phyloP scores from a whole-genome alignment of 2,329 filamentous ascomycete genomes.

The Pyrenophora seminiperda region DNA sequence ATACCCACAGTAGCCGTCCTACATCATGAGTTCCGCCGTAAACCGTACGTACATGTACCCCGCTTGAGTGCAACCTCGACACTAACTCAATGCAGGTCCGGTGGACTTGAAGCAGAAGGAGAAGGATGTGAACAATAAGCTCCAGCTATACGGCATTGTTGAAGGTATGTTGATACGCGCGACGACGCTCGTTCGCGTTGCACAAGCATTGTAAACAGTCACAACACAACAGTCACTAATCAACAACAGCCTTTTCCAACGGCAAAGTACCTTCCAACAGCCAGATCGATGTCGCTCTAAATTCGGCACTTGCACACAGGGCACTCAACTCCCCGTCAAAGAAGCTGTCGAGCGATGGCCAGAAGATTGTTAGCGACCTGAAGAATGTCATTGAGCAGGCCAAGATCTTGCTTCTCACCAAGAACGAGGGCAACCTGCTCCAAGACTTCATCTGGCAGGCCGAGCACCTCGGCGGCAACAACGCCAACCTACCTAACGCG shows the following conservation, averaged over 20 bases:
- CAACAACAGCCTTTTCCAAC: constrained; percentile 72
- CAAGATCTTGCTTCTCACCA: constrained; percentile 83
- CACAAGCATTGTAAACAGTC: constrained; percentile 4
- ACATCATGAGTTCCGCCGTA: constrained; percentile 34
- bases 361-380: constrained; percentile 75
- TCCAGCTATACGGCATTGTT: constrained; percentile 92
- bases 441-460: constrained; percentile 98
- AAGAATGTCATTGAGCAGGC: constrained; percentile 81
- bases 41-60: constrained; percentile 28
- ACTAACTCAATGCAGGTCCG: constrained; percentile 64
- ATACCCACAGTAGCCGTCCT: constrained; percentile 30
- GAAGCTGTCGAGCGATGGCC: constrained; percentile 82
- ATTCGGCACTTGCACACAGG: constrained; percentile 78
- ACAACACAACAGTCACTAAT: constrained; percentile 28
- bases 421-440: constrained; percentile 92
- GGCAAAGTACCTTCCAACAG: constrained; percentile 95
- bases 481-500: constrained; percentile 65
- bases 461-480: constrained; percentile 70
- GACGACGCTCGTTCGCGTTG: neutral
- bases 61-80: constrained; percentile 51
- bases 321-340: constrained; percentile 71
- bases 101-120: constrained; percentile 78
- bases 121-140: constrained; percentile 85
- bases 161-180: constrained; percentile 55
- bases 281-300: constrained; percentile 93